Conservation (phyloP, 2,329 filamentous ascomycete species). For the Fusarium guadeloupense region DNA sequence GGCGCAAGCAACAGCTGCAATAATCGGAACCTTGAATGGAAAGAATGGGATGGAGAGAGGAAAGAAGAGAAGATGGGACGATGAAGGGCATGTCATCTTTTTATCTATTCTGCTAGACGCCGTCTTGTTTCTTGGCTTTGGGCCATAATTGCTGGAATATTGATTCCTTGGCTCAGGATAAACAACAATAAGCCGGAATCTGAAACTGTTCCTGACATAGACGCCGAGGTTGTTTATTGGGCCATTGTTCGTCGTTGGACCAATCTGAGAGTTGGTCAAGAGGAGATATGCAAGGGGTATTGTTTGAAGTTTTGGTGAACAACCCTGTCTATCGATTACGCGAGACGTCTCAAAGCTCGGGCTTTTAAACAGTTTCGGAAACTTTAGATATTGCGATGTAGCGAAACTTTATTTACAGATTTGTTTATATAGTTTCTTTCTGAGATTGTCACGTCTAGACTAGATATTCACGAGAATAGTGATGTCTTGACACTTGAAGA, state of each 20-base stretch:
- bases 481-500: background rate
- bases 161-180: constrained; percentile 5
- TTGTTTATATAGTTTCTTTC: background rate
- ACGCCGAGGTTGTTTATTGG: constrained; percentile 13
- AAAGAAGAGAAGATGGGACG: background rate
- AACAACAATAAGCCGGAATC: constrained; percentile 11
- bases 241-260: background rate
- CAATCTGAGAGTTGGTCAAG: constrained; percentile 1
- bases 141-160: constrained; percentile 40
- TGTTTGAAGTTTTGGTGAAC: constrained; percentile 8
- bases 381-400: background rate
- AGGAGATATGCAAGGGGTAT: background rate
- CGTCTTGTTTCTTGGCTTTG: constrained; percentile 11
- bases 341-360: constrained; percentile 36
- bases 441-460: too few species aligned
- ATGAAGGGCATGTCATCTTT: constrained; percentile 9
- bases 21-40: constrained; percentile 34
- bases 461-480: background rate
- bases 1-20: constrained; percentile 43
- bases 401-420: background rate
- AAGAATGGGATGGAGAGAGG: constrained; percentile 40
- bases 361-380: constrained; percentile 21
- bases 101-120: constrained; percentile 1
- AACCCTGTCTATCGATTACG: constrained; percentile 29
- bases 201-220: constrained; percentile 37